Evolutionary conservation across 768 basidiomycete genomes (phyloP).

Genomic region (Phanerochaete sordida): DNA sequence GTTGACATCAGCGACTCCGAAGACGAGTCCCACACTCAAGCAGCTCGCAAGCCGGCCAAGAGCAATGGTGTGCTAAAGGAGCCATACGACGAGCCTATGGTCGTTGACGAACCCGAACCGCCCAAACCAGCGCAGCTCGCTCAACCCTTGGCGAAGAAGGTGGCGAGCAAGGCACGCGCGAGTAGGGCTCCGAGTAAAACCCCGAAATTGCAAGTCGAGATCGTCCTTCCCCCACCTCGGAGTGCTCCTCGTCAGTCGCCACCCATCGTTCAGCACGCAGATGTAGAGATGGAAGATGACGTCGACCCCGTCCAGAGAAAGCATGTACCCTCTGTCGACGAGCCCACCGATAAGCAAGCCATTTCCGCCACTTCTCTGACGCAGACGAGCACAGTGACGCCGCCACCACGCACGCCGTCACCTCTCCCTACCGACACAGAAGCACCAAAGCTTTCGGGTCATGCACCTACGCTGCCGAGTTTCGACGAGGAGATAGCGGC

Average conservation of each 20-base stretch:
- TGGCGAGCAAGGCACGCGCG: background rate
- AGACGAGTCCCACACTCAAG: background rate
- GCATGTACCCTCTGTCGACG: no score
- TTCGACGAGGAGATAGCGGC: conserved; percentile 13
- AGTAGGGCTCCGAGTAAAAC: background rate
- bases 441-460: background rate
- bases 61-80: background rate
- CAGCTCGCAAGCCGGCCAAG: background rate
- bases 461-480: conserved; percentile 4
- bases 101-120: background rate
- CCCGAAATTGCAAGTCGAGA: background rate
- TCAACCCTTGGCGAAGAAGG: background rate
- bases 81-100: background rate
- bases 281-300: background rate
- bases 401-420: conserved; percentile 5
- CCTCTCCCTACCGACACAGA: conserved; percentile 3
- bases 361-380: no score
- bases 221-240: background rate
- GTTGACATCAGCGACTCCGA: conserved; percentile 10
- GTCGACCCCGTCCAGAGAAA: no score
- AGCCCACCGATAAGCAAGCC: background rate
- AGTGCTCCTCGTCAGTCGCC: background rate
- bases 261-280: background rate
- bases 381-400: background rate
- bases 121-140: background rate